These are phyloP conservation scores for Yamadazyma triangularis DNA, from an alignment of 1,139 yeast genomes.

Conservation along the genomic window DNA sequence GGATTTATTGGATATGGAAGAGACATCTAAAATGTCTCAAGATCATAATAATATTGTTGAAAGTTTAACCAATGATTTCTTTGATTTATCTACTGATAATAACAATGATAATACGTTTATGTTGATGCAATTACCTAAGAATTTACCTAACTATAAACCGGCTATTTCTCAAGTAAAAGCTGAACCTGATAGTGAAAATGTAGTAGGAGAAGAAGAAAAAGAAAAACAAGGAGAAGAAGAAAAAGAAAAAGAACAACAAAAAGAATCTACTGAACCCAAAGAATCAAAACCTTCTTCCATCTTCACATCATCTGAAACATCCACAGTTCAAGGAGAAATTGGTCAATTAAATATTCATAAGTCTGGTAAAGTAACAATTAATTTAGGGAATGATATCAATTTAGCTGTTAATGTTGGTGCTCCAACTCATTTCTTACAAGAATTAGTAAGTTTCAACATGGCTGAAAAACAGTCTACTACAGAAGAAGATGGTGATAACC, in stretches of 20 bases:
- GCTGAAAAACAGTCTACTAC: slow-evolving; percentile 4
- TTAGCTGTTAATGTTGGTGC: slow-evolving; percentile 77
- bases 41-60: slow-evolving; percentile 32
- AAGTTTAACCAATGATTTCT: slow-evolving; percentile 22
- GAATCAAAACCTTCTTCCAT: slow-evolving; percentile 4
- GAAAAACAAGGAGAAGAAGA: no score
- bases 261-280: slow-evolving; percentile 3
- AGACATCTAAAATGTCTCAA: slow-evolving; percentile 23
- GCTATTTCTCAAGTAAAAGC: slow-evolving; percentile 2
- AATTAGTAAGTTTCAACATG: slow-evolving; percentile 55
- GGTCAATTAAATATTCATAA: slow-evolving; percentile 74
- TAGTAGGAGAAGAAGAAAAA: slow-evolving; percentile 11
- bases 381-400: slow-evolving; percentile 60
- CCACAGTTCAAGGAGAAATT: slow-evolving; percentile 46
- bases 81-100: slow-evolving; percentile 11
- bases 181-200: slow-evolving; percentile 12
- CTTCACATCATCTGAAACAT: slow-evolving; percentile 8
- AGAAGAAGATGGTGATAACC: slow-evolving; percentile 16
- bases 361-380: slow-evolving; percentile 75
- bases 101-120: slow-evolving; percentile 29
- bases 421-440: slow-evolving; percentile 68
- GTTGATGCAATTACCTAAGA: slow-evolving; percentile 69
- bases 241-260: no score
- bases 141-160: slow-evolving; percentile 49
- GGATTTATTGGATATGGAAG: slow-evolving; percentile 28